phyloP scores from a whole-genome alignment of 1,284 basidiomycete species.

The Tilletia walkeri region DNA sequence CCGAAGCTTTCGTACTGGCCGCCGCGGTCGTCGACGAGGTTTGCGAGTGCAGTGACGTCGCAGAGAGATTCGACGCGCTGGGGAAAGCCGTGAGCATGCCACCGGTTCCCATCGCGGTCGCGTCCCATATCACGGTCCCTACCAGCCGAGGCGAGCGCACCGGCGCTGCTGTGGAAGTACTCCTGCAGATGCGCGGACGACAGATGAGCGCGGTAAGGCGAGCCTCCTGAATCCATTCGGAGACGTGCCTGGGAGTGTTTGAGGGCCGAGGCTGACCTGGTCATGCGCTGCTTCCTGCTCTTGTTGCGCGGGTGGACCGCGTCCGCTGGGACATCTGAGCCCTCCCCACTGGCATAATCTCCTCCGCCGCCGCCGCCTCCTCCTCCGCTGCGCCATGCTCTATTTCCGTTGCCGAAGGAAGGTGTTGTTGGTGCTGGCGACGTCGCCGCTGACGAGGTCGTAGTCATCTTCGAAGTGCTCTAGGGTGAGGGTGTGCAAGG shows the following conservation, averaged over 20 bases:
- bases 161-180: slow-evolving; percentile 5
- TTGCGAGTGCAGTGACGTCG: slow-evolving; percentile 43
- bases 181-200: not conserved
- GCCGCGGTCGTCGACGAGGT: slow-evolving; percentile 46
- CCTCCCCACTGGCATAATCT: not conserved
- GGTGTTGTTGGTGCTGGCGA: not conserved
- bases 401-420: not conserved
- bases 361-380: not conserved
- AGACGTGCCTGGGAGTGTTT: not conserved
- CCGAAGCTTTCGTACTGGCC: slow-evolving; percentile 45
- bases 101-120: slow-evolving; percentile 11
- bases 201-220: not conserved
- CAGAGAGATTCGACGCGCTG: slow-evolving; percentile 40
- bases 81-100: slow-evolving; percentile 38
- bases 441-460: not conserved
- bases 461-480: too few relatives aligned
- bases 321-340: too few relatives aligned
- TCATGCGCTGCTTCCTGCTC: slow-evolving; percentile 9
- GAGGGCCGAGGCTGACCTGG: not conserved
- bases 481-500: too few relatives aligned
- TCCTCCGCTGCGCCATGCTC: not conserved
- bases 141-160: slow-evolving; percentile 4
- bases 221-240: slow-evolving; percentile 4
- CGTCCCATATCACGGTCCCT: slow-evolving; percentile 7
- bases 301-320: not conserved